These are phyloP conservation scores for Selaginella moellendorffii DNA, from an alignment of 75 land plant species.

Conservation along the genomic window DNA sequence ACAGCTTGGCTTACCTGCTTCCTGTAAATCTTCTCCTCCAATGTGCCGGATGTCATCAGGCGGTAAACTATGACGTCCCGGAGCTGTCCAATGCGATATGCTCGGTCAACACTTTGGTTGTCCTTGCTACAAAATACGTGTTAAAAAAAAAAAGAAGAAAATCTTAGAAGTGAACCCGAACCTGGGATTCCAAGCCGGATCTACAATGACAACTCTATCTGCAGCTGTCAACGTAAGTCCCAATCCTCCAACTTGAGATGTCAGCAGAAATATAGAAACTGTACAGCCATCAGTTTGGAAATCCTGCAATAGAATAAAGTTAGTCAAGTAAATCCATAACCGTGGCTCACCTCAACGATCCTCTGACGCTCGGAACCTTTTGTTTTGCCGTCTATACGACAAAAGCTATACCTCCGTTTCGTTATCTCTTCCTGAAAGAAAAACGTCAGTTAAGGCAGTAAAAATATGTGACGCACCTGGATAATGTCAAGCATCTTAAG, in stretches of 20 bases:
- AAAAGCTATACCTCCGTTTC: conserved; percentile 36
- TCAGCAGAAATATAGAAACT: conserved; percentile 76
- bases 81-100: conserved; percentile 93
- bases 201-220: conserved; percentile 97
- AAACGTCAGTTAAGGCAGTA: not conserved
- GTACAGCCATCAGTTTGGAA: conserved; percentile 61
- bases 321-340: not conserved
- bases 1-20: conserved; percentile 55
- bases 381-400: conserved; percentile 93
- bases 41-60: conserved; percentile 90
- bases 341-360: conserved; percentile 57
- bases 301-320: conserved; percentile 35
- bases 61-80: conserved; percentile 91
- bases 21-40: conserved; percentile 93
- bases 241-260: conserved; percentile 97
- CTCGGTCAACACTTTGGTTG: conserved; percentile 98
- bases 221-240: conserved; percentile 96
- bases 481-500: conserved; percentile 90
- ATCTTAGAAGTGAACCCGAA: too few relatives aligned
- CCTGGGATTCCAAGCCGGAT: conserved; percentile 99
- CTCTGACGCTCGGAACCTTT: conserved; percentile 67
- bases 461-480: conserved; percentile 33
- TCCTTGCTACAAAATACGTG: conserved; percentile 45
- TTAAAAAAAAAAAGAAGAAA: too few relatives aligned
- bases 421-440: conserved; percentile 47